Percentiles rank a stretch among this genome's conserved stretches.
These are phyloP conservation scores for Pythium sukuiense DNA, from an alignment of 352 stramenopile species.

Conservation along the genomic window DNA sequence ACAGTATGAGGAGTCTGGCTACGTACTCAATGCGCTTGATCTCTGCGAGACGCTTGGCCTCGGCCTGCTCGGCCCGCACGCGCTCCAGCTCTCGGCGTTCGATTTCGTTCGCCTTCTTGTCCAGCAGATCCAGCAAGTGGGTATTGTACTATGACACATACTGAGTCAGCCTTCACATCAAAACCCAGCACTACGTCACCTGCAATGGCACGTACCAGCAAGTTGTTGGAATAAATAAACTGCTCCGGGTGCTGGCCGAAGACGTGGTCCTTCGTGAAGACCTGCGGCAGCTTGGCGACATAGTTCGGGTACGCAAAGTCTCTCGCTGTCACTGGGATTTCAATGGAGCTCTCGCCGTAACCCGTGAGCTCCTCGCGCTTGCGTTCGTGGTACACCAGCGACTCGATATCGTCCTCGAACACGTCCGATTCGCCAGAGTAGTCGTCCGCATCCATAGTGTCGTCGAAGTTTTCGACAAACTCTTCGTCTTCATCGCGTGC, in stretches of 20 bases:
- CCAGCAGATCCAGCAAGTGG: slow-evolving; percentile 38
- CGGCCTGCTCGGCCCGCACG: slow-evolving; percentile 32
- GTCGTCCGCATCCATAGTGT: slow-evolving; percentile 43
- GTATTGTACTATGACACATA: slow-evolving; percentile 38
- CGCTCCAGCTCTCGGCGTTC: slow-evolving; percentile 41
- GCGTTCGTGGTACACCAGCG: slow-evolving; percentile 54
- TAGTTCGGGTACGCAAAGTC: slow-evolving; percentile 64
- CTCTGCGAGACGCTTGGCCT: slow-evolving; percentile 35
- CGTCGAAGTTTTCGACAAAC: slow-evolving; percentile 43
- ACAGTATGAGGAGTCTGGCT: too few species aligned
- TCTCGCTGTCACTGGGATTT: slow-evolving; percentile 45
- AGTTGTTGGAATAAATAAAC: slow-evolving; percentile 82
- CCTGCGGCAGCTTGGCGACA: slow-evolving; percentile 49
- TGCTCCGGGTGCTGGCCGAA: slow-evolving; percentile 62
- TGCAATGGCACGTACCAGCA: slow-evolving; percentile 42
- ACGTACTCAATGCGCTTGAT: slow-evolving; percentile 34
- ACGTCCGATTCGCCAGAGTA: slow-evolving; percentile 69
- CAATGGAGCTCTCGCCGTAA: slow-evolving; percentile 47
- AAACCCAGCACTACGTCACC: neutral
- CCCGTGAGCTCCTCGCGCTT: slow-evolving; percentile 44
- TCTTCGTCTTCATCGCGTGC: slow-evolving; percentile 37
- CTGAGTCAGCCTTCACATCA: neutral
- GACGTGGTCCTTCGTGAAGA: slow-evolving; percentile 57
- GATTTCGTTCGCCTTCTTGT: slow-evolving; percentile 42
- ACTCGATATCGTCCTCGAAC: slow-evolving; percentile 75